These are phyloP conservation scores for Perkinsus chesapeaki DNA, from an alignment of 169 alveolate species.

Conservation along the genomic window DNA sequence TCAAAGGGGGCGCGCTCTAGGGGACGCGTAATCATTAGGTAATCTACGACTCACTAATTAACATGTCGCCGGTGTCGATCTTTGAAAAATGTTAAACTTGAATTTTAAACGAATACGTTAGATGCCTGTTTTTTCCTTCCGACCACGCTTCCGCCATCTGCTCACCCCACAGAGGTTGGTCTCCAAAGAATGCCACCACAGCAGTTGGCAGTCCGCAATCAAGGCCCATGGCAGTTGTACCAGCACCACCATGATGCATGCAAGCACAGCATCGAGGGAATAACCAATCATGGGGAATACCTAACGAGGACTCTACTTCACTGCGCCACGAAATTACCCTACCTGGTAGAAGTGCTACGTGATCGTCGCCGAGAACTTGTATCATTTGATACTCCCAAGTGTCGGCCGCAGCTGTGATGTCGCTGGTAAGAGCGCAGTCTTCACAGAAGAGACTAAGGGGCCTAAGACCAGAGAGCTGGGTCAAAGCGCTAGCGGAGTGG, in stretches of 20 bases:
- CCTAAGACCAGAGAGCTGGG: too few relatives aligned
- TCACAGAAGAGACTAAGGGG: background rate
- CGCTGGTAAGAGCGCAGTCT: background rate
- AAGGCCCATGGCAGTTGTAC: background rate
- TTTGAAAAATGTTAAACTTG: too few relatives aligned
- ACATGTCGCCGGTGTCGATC: too few relatives aligned
- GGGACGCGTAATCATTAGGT: too few relatives aligned
- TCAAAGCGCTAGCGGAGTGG: too few relatives aligned
- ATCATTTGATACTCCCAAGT: background rate
- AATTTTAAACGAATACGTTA: too few relatives aligned
- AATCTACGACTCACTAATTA: too few relatives aligned
- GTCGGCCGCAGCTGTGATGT: background rate
- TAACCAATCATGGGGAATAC: background rate
- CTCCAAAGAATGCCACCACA: conserved; percentile 8
- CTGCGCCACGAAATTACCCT: too few relatives aligned
- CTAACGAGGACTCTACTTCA: too few relatives aligned
- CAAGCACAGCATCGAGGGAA: background rate
- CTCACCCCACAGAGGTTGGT: conserved; percentile 4
- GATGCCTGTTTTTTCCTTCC: too few relatives aligned
- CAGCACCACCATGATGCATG: conserved; percentile 7
- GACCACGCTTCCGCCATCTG: background rate
- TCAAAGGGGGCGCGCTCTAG: too few relatives aligned
- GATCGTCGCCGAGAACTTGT: background rate
- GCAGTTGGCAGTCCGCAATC: background rate
- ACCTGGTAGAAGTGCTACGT: background rate